Percentiles rank a stretch among this genome's conserved stretches.
Evolutionary conservation across 2,329 filamentous ascomycete genomes (phyloP).

Genomic region (Phialemoniopsis sp.): DNA sequence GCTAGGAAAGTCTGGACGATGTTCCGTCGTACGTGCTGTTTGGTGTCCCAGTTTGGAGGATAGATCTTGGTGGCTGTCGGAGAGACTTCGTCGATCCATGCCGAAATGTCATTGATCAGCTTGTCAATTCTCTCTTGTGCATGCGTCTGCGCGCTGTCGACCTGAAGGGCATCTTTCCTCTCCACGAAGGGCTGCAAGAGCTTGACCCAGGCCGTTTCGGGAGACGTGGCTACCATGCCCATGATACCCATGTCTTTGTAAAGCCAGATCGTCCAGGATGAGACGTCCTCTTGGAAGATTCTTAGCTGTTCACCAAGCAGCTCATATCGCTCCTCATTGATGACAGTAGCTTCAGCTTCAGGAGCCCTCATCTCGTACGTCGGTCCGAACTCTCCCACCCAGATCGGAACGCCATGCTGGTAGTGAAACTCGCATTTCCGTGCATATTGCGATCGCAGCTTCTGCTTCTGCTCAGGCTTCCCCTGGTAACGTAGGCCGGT

Average conservation of each 20-base stretch:
- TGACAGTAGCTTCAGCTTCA: constrained; percentile 23
- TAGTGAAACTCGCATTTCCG: constrained; percentile 34
- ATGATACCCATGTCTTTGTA: constrained; percentile 36
- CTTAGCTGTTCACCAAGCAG: constrained; percentile 29
- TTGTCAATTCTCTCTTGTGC: no score
- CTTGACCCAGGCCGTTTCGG: constrained; percentile 39
- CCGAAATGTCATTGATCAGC: constrained; percentile 13
- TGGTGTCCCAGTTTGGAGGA: constrained; percentile 17
- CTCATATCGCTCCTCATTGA: constrained; percentile 28
- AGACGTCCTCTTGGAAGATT: constrained; percentile 20
- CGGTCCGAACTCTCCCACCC: constrained; percentile 42
- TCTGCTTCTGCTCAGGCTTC: constrained; percentile 27
- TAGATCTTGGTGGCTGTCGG: constrained; percentile 14
- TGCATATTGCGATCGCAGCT: constrained; percentile 25
- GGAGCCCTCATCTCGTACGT: constrained; percentile 32
- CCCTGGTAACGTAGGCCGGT: constrained; percentile 24
- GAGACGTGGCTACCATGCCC: constrained; percentile 41
- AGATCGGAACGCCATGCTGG: constrained; percentile 26
- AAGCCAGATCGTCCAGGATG: constrained; percentile 13
- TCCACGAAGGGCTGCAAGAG: constrained; percentile 44
- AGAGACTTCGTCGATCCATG: constrained; percentile 16
- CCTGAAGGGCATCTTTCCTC: constrained; percentile 45
- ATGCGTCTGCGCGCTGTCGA: constrained; percentile 43
- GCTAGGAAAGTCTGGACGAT: constrained; percentile 24
- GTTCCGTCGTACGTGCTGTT: constrained; percentile 16